phyloP scores from a whole-genome alignment of 1,284 basidiomycete genomes.

The Mycosarcoma maydis region DNA sequence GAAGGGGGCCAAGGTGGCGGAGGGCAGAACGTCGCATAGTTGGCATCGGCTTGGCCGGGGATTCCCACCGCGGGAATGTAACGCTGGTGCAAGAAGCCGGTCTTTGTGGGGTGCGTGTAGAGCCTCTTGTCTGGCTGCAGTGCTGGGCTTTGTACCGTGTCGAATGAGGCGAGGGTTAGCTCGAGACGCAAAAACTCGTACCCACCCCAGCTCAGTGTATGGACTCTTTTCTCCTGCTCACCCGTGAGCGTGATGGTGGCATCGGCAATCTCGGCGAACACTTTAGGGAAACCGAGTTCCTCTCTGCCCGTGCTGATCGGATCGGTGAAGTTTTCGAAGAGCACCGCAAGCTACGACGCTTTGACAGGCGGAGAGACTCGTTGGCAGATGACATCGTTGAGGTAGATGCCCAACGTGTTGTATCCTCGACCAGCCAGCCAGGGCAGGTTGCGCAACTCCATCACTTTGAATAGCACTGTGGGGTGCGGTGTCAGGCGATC shows the following conservation, averaged over 20 bases:
- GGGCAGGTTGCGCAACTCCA: constrained; percentile 58
- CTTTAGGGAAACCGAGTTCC: constrained; percentile 31
- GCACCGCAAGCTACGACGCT: constrained; percentile 50
- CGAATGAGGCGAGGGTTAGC: constrained; percentile 9
- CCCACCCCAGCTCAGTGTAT: constrained; percentile 48
- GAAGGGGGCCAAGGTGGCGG: background rate
- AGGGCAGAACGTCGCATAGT: constrained; percentile 45
- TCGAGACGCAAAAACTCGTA: constrained; percentile 53
- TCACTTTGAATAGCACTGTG: constrained; percentile 55
- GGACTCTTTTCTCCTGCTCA: constrained; percentile 7
- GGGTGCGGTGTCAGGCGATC: constrained; percentile 1
- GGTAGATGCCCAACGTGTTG: constrained; percentile 59
- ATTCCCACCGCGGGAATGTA: constrained; percentile 57
- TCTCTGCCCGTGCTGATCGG: constrained; percentile 56
- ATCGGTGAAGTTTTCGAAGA: constrained; percentile 59
- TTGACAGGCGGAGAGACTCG: constrained; percentile 14
- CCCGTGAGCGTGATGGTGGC: constrained; percentile 5
- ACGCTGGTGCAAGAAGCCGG: constrained; percentile 56
- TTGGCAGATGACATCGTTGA: constrained; percentile 46
- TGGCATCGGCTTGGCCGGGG: constrained; percentile 57
- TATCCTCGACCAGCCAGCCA: constrained; percentile 61
- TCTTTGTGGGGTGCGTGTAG: constrained; percentile 44
- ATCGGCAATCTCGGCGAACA: constrained; percentile 47
- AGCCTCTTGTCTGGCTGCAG: constrained; percentile 3
- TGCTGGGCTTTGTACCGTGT: constrained; percentile 1